Evolutionary conservation across 2,329 filamentous ascomycete species (phyloP).

Genomic region (Biscogniauxia sp.): DNA sequence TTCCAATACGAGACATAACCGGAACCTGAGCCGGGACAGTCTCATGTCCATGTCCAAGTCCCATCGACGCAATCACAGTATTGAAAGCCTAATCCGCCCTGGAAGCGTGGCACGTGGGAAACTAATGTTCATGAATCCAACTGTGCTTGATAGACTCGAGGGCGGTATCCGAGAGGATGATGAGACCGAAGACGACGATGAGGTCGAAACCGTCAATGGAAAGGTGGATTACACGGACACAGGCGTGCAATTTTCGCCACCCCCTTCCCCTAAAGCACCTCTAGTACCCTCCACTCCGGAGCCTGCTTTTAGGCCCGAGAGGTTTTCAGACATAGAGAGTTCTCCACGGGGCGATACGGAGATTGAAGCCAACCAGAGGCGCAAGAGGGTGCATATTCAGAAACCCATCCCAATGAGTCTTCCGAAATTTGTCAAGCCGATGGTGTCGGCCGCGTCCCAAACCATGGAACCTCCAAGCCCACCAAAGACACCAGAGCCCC

Average conservation of each 20-base stretch:
- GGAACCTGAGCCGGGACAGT: slow-evolving; percentile 59
- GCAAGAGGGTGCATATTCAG: slow-evolving; percentile 62
- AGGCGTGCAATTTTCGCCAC: slow-evolving; percentile 82
- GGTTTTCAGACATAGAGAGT: slow-evolving; percentile 42
- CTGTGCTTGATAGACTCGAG: slow-evolving; percentile 55
- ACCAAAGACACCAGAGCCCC: slow-evolving; percentile 61
- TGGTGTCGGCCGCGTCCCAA: slow-evolving; percentile 66
- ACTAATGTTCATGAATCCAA: slow-evolving; percentile 51
- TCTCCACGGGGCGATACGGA: slow-evolving; percentile 52
- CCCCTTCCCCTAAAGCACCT: slow-evolving; percentile 64
- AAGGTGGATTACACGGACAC: slow-evolving; percentile 64
- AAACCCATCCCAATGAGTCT: slow-evolving; percentile 51
- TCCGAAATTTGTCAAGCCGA: slow-evolving; percentile 40
- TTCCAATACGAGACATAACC: slow-evolving; percentile 49
- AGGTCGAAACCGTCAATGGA: slow-evolving; percentile 24
- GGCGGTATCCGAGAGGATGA: slow-evolving; percentile 51
- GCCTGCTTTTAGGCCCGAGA: slow-evolving; percentile 38
- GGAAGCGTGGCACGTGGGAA: slow-evolving; percentile 54
- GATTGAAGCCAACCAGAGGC: slow-evolving; percentile 70
- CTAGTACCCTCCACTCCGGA: slow-evolving; percentile 43
- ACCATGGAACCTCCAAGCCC: slow-evolving; percentile 62
- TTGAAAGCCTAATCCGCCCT: slow-evolving; percentile 55
- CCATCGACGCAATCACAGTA: slow-evolving; percentile 57
- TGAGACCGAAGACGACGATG: slow-evolving; percentile 35
- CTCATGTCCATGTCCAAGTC: slow-evolving; percentile 42